These are phyloP conservation scores for Tolypocladium nubicola DNA, from an alignment of 2,329 filamentous ascomycete genomes.

Conservation along the genomic window DNA sequence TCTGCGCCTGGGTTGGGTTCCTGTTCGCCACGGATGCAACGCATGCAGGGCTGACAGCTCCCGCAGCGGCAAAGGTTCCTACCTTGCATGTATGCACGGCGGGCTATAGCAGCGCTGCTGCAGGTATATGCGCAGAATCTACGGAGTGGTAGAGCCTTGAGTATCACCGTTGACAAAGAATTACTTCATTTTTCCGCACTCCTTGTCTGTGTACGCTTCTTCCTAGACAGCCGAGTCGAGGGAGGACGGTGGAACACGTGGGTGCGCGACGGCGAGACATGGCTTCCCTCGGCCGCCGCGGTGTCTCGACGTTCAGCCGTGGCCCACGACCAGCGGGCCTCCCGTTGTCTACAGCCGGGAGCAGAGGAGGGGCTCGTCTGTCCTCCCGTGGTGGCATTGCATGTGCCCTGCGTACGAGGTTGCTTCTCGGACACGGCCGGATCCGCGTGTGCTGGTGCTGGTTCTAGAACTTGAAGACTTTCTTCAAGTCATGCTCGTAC, in stretches of 20 bases:
- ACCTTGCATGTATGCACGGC: not conserved
- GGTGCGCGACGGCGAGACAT: not conserved
- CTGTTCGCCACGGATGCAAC: not conserved
- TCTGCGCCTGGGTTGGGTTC: not conserved
- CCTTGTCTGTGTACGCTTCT: not conserved
- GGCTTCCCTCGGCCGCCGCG: not conserved
- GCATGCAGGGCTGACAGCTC: not conserved
- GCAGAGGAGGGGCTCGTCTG: not conserved
- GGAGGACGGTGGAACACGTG: not conserved
- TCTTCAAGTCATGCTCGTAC: not conserved
- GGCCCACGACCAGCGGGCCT: too few species aligned
- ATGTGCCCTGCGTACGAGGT: conserved; percentile 3
- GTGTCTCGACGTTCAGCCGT: too few species aligned
- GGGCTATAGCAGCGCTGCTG: not conserved
- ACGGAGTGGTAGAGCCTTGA: not conserved
- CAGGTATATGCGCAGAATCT: not conserved
- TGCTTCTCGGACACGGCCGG: not conserved
- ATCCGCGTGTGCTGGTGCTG: conserved; percentile 5
- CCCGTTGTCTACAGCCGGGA: too few species aligned
- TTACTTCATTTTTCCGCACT: not conserved
- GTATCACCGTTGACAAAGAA: not conserved
- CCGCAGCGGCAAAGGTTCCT: not conserved
- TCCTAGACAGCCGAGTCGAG: not conserved
- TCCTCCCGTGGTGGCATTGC: not conserved
- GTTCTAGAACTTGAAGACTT: not conserved